Conservation (phyloP, 805 yeast genomes). For the Wickerhamomyces bisporus region DNA sequence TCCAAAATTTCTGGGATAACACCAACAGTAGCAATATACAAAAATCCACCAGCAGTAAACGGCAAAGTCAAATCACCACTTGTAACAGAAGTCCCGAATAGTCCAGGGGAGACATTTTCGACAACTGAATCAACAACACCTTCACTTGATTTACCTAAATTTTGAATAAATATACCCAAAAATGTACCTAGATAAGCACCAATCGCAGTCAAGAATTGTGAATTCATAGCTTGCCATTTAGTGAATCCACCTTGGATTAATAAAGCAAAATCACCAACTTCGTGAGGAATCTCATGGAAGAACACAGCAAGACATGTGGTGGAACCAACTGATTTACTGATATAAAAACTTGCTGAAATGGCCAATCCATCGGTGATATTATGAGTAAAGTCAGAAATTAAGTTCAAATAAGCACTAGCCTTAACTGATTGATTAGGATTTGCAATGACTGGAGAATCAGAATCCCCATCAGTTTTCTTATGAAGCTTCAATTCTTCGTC, state of each 20-base stretch:
- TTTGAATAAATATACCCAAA: conserved; percentile 55
- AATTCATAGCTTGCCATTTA: conserved; percentile 58
- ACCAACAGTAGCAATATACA: conserved; percentile 68
- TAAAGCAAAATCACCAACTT: conserved; percentile 74
- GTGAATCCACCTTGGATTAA: conserved; percentile 65
- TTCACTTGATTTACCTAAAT: conserved; percentile 21
- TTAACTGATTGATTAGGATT: conserved; percentile 33
- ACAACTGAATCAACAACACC: not conserved
- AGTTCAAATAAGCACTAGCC: conserved; percentile 53
- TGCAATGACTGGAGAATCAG: conserved; percentile 23
- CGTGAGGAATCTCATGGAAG: conserved; percentile 78
- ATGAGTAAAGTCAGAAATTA: conserved; percentile 68
- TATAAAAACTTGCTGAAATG: conserved; percentile 64
- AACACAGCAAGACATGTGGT: conserved; percentile 67
- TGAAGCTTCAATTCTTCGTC: conserved; percentile 14
- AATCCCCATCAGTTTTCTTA: conserved; percentile 23
- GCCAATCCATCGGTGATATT: conserved; percentile 78
- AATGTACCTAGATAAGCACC: conserved; percentile 66
- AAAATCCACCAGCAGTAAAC: conserved; percentile 71
- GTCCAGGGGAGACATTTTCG: conserved; percentile 27
- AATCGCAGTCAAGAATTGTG: conserved; percentile 60
- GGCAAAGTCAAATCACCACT: conserved; percentile 55
- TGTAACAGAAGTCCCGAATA: conserved; percentile 47
- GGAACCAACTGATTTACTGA: conserved; percentile 54
- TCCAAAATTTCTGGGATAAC: conserved; percentile 71